Base-by-base conservation (phyloP, 441 rosid species). In the Euphorbia celastroides region DNA sequence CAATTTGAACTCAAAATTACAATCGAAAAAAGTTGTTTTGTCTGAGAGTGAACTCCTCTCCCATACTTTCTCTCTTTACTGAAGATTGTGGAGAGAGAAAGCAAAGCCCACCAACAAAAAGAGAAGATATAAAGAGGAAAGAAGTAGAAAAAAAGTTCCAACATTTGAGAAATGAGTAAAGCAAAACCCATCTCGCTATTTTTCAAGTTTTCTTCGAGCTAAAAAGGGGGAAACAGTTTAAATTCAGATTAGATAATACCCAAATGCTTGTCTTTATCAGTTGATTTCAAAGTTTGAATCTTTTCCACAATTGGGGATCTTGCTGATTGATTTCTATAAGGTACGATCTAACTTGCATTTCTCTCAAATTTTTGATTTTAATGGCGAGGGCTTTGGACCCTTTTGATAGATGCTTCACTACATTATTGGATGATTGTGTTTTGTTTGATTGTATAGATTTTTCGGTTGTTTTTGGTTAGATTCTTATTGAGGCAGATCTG, bases 281-380 rank as follows among this genome's bases (percentile, higher is more conserved):
- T 11, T 72, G 76, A 74, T 77, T 67, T 57, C 38, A 66, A 64
- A 66, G 55, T 10, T 60, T 75, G 77, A 64, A 79, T 79, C 84
- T 52, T 78, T 64, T 79, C 69, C 75, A 70, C 55, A 76, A 38
- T 57, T 57, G 60, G 80, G 75, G 94, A 89, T 89, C 95, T 83
- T 80, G 64, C 72, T 73, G 51, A 44, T 62, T 68, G 55, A 60
- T 57, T 31, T 19, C 55, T 30, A n/a, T n/a, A 67, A 74, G 88
- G 88, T 82, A 75, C 67, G 84, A 81, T 85, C 81, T 65, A 50
- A 70, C 66, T 73, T 58, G 0, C 82, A 79, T 75, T 84, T 70
- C 48, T 23, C 66, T 74, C 75, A 12, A 36, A 55, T 64, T 63
- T 61, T 54, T 50, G 28, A 57, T 54, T 50, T 10, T n/a, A 31